These are phyloP conservation scores for Trichoderma gracile DNA, from an alignment of 2,329 filamentous ascomycete genomes.

Conservation along the genomic window DNA sequence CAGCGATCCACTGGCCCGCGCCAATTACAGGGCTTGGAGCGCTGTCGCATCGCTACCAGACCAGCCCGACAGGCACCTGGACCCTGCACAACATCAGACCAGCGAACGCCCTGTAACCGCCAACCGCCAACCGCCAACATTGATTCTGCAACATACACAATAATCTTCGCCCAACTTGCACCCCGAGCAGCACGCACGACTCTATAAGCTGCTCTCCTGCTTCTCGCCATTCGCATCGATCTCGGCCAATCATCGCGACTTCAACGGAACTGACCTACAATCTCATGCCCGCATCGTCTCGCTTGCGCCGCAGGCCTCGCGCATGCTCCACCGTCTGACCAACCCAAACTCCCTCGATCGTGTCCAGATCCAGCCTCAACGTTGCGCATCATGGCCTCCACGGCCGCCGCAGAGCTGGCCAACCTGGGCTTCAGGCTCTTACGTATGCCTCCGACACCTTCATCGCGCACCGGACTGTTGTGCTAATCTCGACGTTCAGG, in stretches of 20 bases:
- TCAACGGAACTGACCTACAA: not conserved
- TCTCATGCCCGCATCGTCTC: constrained; percentile 30
- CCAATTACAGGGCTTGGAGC: constrained; percentile 24
- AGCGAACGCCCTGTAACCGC: too few species aligned
- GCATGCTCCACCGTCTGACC: constrained; percentile 25
- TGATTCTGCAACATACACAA: not conserved
- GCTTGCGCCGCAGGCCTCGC: constrained; percentile 32
- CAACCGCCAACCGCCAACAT: not conserved
- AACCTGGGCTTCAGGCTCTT: constrained; percentile 38
- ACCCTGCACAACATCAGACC: constrained; percentile 2
- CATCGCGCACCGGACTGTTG: not conserved
- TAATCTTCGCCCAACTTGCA: not conserved
- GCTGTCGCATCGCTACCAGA: constrained; percentile 3
- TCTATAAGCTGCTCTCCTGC: not conserved
- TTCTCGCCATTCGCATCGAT: not conserved
- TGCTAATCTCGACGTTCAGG: constrained; percentile 12
- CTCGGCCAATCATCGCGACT: not conserved
- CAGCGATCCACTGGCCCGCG: constrained; percentile 10
- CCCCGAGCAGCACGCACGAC: constrained; percentile 1
- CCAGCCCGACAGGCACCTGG: not conserved
- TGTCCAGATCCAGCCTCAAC: constrained; percentile 15
- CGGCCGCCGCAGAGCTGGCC: constrained; percentile 33
- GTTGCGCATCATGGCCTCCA: constrained; percentile 25
- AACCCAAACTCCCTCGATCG: not conserved
- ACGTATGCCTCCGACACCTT: constrained; percentile 31